Evolutionary conservation across 495 filamentous ascomycete species (phyloP).

Genomic region (Aspergillus wentii): DNA sequence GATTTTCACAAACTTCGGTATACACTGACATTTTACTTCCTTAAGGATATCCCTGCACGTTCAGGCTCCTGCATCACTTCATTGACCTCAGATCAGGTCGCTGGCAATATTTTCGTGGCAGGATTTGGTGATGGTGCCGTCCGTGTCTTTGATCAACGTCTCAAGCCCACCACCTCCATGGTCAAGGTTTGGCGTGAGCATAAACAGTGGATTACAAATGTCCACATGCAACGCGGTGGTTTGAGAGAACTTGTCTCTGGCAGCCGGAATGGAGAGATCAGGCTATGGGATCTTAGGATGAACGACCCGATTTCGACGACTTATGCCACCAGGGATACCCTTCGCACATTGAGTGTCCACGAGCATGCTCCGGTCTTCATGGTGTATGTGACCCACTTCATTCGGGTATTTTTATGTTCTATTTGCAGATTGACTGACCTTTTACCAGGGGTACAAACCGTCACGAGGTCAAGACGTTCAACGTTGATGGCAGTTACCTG

Average conservation of each 20-base stretch:
- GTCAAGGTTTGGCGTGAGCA: constrained; percentile 95
- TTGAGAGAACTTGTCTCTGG: constrained; percentile 84
- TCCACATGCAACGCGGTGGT: constrained; percentile 95
- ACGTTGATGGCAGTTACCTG: constrained; percentile 71
- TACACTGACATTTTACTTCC: not conserved
- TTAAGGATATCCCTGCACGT: constrained; percentile 83
- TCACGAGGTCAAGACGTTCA: constrained; percentile 87
- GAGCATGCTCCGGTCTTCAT: constrained; percentile 97
- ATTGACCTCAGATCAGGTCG: constrained; percentile 93
- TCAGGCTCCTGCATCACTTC: constrained; percentile 95
- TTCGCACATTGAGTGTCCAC: constrained; percentile 85
- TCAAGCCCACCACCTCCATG: constrained; percentile 78
- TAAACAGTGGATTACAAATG: constrained; percentile 87
- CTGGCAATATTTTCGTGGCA: constrained; percentile 90
- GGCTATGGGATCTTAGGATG: constrained; percentile 93
- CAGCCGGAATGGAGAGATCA: constrained; percentile 85
- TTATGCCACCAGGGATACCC: constrained; percentile 67
- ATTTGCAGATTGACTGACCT: constrained; percentile 10
- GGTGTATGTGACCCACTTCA: constrained; percentile 59
- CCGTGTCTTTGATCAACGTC: constrained; percentile 85
- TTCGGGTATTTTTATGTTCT: not conserved
- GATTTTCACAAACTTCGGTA: not conserved
- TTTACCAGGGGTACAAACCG: constrained; percentile 70
- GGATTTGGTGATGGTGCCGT: constrained; percentile 98
- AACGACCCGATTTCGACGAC: constrained; percentile 69